Evolutionary conservation across 1,139 yeast species (phyloP).

Genomic region (Sugiyamaella castrensis): DNA sequence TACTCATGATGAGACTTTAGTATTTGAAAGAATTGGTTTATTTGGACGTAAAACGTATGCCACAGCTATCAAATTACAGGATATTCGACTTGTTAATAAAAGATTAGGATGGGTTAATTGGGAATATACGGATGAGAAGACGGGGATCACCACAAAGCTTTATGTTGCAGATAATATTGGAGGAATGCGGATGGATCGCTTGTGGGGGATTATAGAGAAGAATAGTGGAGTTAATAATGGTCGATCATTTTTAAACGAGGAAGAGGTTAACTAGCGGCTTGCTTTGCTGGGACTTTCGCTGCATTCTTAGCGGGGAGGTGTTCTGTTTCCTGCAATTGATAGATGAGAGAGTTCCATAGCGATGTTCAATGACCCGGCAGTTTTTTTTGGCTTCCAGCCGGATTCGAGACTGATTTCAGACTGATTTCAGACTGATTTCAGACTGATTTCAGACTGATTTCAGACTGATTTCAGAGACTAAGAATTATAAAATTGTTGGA

Average conservation of each 20-base stretch:
- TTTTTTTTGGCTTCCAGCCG: no score
- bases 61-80: constrained; percentile 52
- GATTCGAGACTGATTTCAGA: no score
- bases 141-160: constrained; percentile 41
- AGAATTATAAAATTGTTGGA: no score
- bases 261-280: background rate
- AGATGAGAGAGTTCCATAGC: no score
- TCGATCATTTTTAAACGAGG: constrained; percentile 40
- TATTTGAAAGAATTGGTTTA: constrained; percentile 64
- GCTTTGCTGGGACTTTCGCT: no score
- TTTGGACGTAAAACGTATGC: constrained; percentile 68
- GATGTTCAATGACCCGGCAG: no score
- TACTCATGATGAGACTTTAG: constrained; percentile 56
- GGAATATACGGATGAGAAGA: constrained; percentile 39
- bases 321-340: no score
- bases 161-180: constrained; percentile 74
- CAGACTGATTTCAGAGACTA: no score
- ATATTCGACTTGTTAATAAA: constrained; percentile 43
- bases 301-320: no score
- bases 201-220: constrained; percentile 75
- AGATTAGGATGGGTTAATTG: constrained; percentile 61
- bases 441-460: no score
- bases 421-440: no score
- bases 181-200: constrained; percentile 76
- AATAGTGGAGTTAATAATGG: constrained; percentile 68